Evolutionary conservation across 306 rosid species (phyloP).

Genomic region (Delonix regia): DNA sequence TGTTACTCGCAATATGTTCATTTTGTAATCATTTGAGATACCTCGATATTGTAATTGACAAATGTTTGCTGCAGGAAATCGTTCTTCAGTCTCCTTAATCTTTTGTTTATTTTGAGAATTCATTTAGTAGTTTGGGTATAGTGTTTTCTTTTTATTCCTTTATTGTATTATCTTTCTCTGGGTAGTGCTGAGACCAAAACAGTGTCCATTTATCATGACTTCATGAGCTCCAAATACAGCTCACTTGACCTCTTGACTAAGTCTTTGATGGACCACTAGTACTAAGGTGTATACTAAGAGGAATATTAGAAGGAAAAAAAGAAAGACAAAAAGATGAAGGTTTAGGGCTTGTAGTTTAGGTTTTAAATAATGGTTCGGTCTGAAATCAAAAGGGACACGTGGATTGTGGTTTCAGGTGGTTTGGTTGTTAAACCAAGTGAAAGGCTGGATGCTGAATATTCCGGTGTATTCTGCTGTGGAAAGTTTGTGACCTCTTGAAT

Average conservation of each 20-base stretch:
- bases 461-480: too few species aligned
- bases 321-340: background rate
- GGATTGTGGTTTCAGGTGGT: background rate
- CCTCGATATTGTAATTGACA: constrained; percentile 91
- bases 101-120: constrained; percentile 23
- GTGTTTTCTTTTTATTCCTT: constrained; percentile 22
- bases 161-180: background rate
- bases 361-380: background rate
- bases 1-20: constrained; percentile 47
- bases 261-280: background rate
- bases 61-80: constrained; percentile 89
- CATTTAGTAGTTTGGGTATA: constrained; percentile 17
- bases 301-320: background rate
- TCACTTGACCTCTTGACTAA: background rate
- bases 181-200: constrained; percentile 6
- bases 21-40: constrained; percentile 56
- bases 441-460: background rate
- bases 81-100: constrained; percentile 88
- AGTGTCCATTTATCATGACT: constrained; percentile 11
- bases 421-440: background rate
- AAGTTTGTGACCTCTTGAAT: background rate
- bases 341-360: too few species aligned
- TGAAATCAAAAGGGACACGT: background rate
- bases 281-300: background rate
- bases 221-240: background rate